These are phyloP conservation scores for Falciphora oryzae DNA, from an alignment of 2,329 filamentous ascomycete species.

Conservation along the genomic window DNA sequence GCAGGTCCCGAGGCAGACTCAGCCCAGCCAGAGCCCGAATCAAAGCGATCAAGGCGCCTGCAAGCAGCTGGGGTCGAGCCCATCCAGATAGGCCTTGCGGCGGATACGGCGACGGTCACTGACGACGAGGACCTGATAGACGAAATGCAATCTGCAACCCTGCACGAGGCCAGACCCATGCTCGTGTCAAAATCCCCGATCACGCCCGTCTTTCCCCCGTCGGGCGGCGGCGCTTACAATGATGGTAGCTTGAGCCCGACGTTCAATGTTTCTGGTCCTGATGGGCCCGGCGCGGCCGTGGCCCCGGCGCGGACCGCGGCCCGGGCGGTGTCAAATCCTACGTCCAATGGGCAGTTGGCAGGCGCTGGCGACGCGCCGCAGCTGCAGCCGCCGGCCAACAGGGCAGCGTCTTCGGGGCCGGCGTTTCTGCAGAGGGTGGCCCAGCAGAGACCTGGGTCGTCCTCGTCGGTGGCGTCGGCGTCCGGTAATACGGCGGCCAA, in stretches of 20 bases:
- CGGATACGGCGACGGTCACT: conserved; percentile 34
- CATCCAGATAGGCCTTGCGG: conserved; percentile 40
- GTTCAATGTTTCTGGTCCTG: background rate
- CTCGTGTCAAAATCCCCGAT: conserved; percentile 79
- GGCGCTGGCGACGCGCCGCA: conserved; percentile 31
- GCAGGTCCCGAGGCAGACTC: background rate
- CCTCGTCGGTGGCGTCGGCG: conserved; percentile 19
- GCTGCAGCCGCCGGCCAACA: conserved; percentile 39
- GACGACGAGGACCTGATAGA: conserved; percentile 83
- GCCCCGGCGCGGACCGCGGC: background rate
- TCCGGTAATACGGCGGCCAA: conserved; percentile 52
- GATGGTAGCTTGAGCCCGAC: background rate
- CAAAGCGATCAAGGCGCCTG: background rate
- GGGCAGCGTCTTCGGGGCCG: conserved; percentile 53
- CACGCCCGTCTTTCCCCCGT: conserved; percentile 50
- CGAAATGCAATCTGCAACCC: conserved; percentile 73
- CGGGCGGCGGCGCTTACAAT: background rate
- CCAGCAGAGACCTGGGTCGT: conserved; percentile 33
- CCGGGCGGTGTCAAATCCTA: conserved; percentile 45
- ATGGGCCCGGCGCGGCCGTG: conserved; percentile 7
- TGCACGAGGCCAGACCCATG: conserved; percentile 79
- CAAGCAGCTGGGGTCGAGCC: conserved; percentile 37
- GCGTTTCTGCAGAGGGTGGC: conserved; percentile 49
- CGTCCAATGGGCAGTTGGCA: conserved; percentile 18
- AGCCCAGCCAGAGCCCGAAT: background rate